Base-by-base conservation (phyloP, 2,329 filamentous ascomycete species). In the Microsporum audouinii region DNA sequence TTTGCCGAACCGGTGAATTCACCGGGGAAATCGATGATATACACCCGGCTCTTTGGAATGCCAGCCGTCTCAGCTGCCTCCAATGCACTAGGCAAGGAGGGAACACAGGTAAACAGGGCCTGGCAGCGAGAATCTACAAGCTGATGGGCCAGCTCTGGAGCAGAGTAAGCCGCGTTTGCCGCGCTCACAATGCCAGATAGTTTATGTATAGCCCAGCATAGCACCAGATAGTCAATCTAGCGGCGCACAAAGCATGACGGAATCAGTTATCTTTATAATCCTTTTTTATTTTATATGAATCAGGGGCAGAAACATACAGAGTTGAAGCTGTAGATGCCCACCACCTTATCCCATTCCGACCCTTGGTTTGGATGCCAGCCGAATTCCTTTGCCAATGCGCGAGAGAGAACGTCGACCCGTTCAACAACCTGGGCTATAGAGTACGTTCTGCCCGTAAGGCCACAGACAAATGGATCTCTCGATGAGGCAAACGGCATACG, bases 261-360 rank as follows among this genome's bases (percentile, higher is more conserved):
- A 23, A 23, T 47, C 10, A 62, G 43, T 14, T 14, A 47, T 27
- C 47, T 33, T 33, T 29, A 27, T 27, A 53, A 5, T 43, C 34
- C 3, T 2, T 17, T 5, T 7, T 14, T 38, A 49, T 53, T 4
- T 45, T 23, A 23, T 23, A 23, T 23, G 17, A 23, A 23, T 23
- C 17, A 23, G 17, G 17, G 17, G 17, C 17, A 23, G 17, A 6
- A 39, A 70, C 81, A 63, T 73, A 89, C 87, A 34, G 88, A 89
- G 71, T 95, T 95, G 62, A 91, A 74, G n/a, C 86, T 86, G 75
- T 89, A 95, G 33, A 91, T 77, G 3, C 80, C 86, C 56, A 89
- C 77, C 29, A 91, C 87, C 72, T 91, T 90, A 68, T 94, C 88
- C 86, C 87, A 94, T 71, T 91, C 88, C 0, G 83, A 83, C 10